These are phyloP conservation scores for Stagonosporopsis vannaccii DNA, from an alignment of 2,329 filamentous ascomycete genomes.

Conservation along the genomic window DNA sequence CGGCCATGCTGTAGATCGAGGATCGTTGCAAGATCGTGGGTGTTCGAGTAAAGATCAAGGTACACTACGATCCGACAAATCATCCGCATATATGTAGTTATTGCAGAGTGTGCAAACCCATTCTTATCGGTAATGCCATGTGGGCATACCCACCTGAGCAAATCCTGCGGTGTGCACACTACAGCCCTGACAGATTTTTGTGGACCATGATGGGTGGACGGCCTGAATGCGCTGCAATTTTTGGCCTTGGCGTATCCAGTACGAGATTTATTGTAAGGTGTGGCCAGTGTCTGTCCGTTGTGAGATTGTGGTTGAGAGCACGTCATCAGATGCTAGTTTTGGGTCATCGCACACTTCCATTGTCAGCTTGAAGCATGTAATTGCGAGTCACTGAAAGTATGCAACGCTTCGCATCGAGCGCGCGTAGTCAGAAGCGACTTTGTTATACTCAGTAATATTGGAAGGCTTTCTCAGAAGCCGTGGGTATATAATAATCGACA, in stretches of 20 bases:
- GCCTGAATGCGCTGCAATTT: background rate
- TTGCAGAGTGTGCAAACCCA: background rate
- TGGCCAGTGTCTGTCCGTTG: slow-evolving; percentile 2
- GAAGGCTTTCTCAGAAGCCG: slow-evolving; percentile 8
- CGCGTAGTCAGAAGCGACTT: background rate
- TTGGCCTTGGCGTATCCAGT: background rate
- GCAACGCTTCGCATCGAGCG: background rate
- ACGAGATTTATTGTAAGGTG: background rate
- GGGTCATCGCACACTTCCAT: slow-evolving; percentile 5
- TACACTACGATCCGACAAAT: background rate
- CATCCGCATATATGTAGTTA: background rate
- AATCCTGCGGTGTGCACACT: background rate
- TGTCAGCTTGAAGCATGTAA: background rate
- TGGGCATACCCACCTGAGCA: background rate
- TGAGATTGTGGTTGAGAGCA: slow-evolving; percentile 4
- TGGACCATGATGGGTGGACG: background rate
- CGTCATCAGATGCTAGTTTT: slow-evolving; percentile 8
- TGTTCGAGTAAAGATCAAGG: background rate
- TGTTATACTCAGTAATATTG: slow-evolving; percentile 15
- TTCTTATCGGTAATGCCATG: slow-evolving; percentile 1
- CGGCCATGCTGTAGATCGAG: background rate
- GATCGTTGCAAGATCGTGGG: background rate
- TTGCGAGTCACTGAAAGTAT: background rate
- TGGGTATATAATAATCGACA: slow-evolving; percentile 22
- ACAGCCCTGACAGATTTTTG: background rate